phyloP scores from a whole-genome alignment of 164 flowering plant species.

The Vitis riparia region DNA sequence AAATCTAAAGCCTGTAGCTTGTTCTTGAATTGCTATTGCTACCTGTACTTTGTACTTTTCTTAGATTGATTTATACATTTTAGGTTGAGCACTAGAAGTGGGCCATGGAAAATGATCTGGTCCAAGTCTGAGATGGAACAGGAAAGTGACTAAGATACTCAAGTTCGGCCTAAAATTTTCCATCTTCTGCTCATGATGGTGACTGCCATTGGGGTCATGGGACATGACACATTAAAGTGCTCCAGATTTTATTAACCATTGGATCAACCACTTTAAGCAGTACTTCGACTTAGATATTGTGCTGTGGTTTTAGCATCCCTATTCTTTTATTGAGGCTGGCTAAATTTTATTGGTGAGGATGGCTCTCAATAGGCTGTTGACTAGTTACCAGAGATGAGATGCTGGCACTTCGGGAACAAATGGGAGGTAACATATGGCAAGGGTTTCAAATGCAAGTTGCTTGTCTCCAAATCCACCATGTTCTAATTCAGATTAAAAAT shows the following conservation, averaged over 20 bases:
- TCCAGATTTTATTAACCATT: background rate
- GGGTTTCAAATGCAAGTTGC: too few species aligned
- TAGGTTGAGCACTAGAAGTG: slow-evolving; percentile 67
- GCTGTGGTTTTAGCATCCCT: background rate
- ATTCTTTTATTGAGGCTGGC: background rate
- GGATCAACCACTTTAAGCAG: background rate
- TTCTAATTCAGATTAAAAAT: too few species aligned
- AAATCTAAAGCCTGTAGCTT: too few species aligned
- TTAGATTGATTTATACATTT: background rate
- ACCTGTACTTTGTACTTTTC: background rate
- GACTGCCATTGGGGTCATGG: background rate
- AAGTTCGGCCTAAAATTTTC: too few species aligned
- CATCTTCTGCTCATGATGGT: background rate
- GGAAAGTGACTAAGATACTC: slow-evolving; percentile 25
- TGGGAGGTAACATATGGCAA: background rate
- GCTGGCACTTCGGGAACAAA: background rate
- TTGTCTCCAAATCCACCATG: too few species aligned
- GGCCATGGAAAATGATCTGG: slow-evolving; percentile 78
- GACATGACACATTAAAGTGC: background rate
- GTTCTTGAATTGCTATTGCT: background rate
- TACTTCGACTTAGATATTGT: background rate
- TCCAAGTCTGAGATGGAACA: slow-evolving; percentile 29
- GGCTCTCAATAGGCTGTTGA: background rate
- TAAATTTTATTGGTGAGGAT: background rate
- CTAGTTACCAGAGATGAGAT: background rate